Base-by-base conservation (phyloP, 1,284 basidiomycete genomes). In the Peniophora sp. region DNA sequence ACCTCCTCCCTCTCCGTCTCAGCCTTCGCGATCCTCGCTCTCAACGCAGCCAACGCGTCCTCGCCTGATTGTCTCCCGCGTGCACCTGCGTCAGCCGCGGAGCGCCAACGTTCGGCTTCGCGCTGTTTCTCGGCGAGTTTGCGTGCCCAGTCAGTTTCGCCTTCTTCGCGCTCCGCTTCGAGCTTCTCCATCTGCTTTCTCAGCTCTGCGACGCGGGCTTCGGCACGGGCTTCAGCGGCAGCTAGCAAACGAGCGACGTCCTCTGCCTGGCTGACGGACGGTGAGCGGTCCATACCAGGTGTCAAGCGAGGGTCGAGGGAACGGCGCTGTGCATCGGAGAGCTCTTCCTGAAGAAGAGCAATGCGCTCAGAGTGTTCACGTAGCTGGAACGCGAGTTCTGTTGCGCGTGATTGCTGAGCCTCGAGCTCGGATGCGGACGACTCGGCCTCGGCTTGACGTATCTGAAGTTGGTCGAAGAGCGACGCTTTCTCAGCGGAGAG, bases 361-460 rank as follows among this genome's bases (percentile, higher is more conserved):
- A 83, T 67, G 12, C 85, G 83, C 48, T 93, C 92, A 35, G 77
- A 75, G 3, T 82, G 68, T 63, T 96, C 92, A 24, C 85, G 81
- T 1, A 95, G 69, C 62, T 94, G 91, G 62, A 88, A 94, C 58
- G 92, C 82, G 34, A 91, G 72, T 63, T 97, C 94, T 9, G 83
- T 83, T 43, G 83, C 85, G 59, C 88, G 84, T 48, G 83, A 81
- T 58, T 89, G 81, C 27, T 92, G 67, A 0, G 76, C 77, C 59
- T 92, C 90, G 1, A 85, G 72, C 53, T 87, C 81, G 2, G 78
- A 79, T 53, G 86, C 82, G 1, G 84, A 81, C 0, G 87, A 85
- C 67, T 97, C 94, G 14, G 89, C 66, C 61, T 97, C 92, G 12
- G 89, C 91, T 63, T 95, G 90, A 23, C 89, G 84, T 41, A 87